Evolutionary conservation across 371 early-diverging fungal genomes (phyloP), one percentile per base, ranked within the genome.

Genomic region (Mortierella sp.): DNA sequence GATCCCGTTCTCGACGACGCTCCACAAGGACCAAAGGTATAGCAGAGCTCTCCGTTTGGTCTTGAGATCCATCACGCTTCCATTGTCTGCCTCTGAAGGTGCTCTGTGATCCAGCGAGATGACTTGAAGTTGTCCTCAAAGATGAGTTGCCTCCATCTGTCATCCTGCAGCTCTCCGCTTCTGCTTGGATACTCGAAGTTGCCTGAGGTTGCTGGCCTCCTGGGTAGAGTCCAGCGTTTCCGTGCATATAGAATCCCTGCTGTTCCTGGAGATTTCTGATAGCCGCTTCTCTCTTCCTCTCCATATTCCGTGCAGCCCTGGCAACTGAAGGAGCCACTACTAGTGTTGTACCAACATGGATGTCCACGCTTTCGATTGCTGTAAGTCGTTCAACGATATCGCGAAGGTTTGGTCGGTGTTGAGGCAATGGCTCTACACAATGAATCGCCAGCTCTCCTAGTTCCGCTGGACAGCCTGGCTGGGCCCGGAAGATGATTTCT

Each of bases 391-490:
- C 68, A 6, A 74, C 68, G 27, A 74, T 60, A 3, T 74, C 41
- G 4, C 45, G 54, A 3, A 74, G 54, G 39, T 60, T 67, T 0
- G 74, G 74, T 41, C 74, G 49, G 22, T 74, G 34, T 19, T 55
- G 39, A 19, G 74, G 74, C 12, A 60, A 19, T 9, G 62, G 54
- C 12, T 65, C 71, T 13, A 77, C 61, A 40, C 80, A 79, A 27
- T 64, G 66, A 24, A 79, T 62, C 9, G 80, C 80, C 31, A 79
- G 45, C n/a, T 79, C 71, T 0, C 63, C 60, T 3, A 79, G 51
- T 16, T 70, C 67, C 1, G 53, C 9, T 1, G 80, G 80, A 48
- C 71, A 79, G 13, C 77, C 76, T 43, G 46, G 37, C 25, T 76
- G 67, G 8, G 80, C 67, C 21, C 76, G 56, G 41, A 60, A 71